Base-by-base conservation (phyloP, 1,284 basidiomycete species). In the Malassezia equina region DNA sequence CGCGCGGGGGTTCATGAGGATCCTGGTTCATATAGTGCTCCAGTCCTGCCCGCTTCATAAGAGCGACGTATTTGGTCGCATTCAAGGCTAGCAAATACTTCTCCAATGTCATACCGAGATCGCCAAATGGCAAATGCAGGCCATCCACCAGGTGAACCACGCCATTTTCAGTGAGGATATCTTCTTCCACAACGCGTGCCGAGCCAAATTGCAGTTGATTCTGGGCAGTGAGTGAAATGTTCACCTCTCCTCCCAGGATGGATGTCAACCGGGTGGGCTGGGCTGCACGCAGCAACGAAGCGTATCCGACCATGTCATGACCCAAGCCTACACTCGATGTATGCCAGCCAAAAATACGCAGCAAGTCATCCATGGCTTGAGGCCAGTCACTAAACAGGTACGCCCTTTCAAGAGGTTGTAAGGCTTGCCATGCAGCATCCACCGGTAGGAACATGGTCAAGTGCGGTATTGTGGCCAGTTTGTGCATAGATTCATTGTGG, bases 361-460 rank as follows among this genome's bases (percentile, higher is more conserved):
- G 45, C 17, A 67, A 59, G 47, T 73, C 70, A 15, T 67, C 47
- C 13, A 41, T 40, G 15, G 67, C 64, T 25, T 69, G 58, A 17
- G 56, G 28, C 51, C 51, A 66, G 0, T 56, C n/a, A 21, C 67
- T 64, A 19, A 52, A 56, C n/a, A 73, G 58, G 34, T 66, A 73
- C 6, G 48, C 46, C 7, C 50, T 58, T 50, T 73, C 69, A 15
- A 73, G 52, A 9, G 41, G 12, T 19, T 52, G 45, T 24, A 73
- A 65, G 19, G 50, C 41, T 5, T 78, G 82, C 84, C 79, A 95
- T 9, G 94, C 91, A 23, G 81, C 77, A 67, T 94, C 82, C 13
- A 85, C 79, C 0, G 94, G 93, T 2, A 94, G 80, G 75, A 99
- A 99, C 32, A 98, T 66, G 0, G 93, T 95, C 29, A 94, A 77